Conservation (phyloP, 129 eudicot genomes). For the Arctium lappa region DNA sequence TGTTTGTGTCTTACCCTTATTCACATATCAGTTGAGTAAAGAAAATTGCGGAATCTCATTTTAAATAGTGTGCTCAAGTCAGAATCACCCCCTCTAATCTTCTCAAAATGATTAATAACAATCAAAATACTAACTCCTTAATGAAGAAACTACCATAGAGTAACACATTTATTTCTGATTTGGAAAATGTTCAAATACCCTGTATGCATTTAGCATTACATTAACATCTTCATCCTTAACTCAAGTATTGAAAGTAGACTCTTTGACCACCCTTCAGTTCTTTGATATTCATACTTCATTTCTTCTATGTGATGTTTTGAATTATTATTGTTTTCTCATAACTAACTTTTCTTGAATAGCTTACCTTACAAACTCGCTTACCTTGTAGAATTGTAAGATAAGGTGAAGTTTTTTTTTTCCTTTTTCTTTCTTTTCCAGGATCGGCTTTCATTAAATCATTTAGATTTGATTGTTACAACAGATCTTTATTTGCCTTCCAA, state of each 20-base stretch:
- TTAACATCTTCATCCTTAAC: neutral
- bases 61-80: neutral
- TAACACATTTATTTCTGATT: neutral
- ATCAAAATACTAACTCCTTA: neutral
- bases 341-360: neutral
- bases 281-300: neutral
- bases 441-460: constrained; percentile 3
- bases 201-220: neutral
- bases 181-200: constrained; percentile 3
- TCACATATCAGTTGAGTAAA: neutral
- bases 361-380: neutral
- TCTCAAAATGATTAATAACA: neutral
- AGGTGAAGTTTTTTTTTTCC: neutral
- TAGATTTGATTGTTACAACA: neutral
- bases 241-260: neutral
- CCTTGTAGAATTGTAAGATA: neutral
- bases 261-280: neutral
- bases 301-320: neutral
- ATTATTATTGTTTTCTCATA: neutral
- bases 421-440: neutral
- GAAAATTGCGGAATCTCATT: neutral
- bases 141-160: neutral
- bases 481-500: neutral
- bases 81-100: neutral
- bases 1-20: neutral